These are phyloP conservation scores for Aquilaria yunnanensis DNA, from an alignment of 345 rosid genomes.

Conservation along the genomic window DNA sequence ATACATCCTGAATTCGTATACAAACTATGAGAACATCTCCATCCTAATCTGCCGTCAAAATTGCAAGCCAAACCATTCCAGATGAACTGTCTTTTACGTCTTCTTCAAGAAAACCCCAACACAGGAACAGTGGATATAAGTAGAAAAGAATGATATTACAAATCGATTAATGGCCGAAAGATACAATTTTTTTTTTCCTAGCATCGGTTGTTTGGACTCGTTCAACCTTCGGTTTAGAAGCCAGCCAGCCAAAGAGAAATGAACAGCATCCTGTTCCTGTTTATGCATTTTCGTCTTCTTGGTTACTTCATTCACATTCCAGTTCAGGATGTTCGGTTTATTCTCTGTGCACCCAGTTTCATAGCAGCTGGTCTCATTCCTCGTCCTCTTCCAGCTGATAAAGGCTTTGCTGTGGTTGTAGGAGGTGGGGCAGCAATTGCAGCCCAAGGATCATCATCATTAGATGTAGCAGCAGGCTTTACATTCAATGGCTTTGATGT, in stretches of 20 bases:
- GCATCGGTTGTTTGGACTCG: constrained; percentile 8
- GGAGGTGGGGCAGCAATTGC: constrained; percentile 96
- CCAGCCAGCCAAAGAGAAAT: constrained; percentile 33
- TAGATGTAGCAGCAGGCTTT: constrained; percentile 39
- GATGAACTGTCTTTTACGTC: neutral
- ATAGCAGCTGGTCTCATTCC: constrained; percentile 64
- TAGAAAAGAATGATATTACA: constrained; percentile 54
- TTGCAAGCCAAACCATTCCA: constrained; percentile 4
- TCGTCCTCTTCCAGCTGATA: constrained; percentile 67
- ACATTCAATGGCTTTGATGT: constrained; percentile 59
- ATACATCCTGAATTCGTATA: neutral
- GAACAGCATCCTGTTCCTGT: constrained; percentile 30
- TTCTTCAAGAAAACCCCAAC: neutral
- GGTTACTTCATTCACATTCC: constrained; percentile 35
- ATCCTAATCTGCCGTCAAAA: constrained; percentile 3
- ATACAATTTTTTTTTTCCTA: constrained; percentile 8
- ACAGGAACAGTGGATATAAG: neutral
- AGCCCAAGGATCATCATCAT: constrained; percentile 92
- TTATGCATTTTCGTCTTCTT: constrained; percentile 15
- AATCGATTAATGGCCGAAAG: constrained; percentile 25
- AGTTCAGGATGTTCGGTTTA: constrained; percentile 71
- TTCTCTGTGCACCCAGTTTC: constrained; percentile 86
- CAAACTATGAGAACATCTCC: neutral
- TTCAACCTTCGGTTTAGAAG: constrained; percentile 5
- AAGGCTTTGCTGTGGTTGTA: constrained; percentile 67